These are phyloP conservation scores for Aspergillus texensis DNA, from an alignment of 2,329 filamentous ascomycete genomes.

Conservation along the genomic window DNA sequence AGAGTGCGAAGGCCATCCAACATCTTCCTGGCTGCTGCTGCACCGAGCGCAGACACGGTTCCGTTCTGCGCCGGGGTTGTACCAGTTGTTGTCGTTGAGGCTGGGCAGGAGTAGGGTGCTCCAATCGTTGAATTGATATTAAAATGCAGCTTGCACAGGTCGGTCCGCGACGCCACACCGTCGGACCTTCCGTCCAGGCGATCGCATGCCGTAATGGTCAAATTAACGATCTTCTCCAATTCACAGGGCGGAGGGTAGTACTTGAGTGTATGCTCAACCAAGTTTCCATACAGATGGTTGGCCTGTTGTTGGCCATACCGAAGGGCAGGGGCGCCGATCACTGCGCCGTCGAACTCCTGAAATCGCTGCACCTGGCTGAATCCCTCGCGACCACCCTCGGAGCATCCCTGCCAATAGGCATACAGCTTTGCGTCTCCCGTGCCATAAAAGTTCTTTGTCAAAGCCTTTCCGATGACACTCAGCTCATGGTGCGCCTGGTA, in stretches of 20 bases:
- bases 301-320: conserved; percentile 49
- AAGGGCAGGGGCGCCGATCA: conserved; percentile 53
- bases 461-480: conserved; percentile 49
- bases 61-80: conserved; percentile 34
- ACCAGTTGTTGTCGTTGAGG: conserved; percentile 15
- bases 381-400: conserved; percentile 58
- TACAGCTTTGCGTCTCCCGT: conserved; percentile 29
- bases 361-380: conserved; percentile 56
- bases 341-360: conserved; percentile 51
- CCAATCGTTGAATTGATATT: conserved; percentile 52
- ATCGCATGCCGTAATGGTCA: conserved; percentile 59
- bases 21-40: conserved; percentile 38
- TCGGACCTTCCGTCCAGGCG: conserved; percentile 58
- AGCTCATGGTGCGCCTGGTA: conserved; percentile 58
- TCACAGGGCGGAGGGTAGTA: conserved; percentile 47
- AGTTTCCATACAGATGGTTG: conserved; percentile 42
- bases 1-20: conserved; percentile 44
- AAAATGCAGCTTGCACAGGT: conserved; percentile 52
- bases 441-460: conserved; percentile 47
- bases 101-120: conserved; percentile 48
- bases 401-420: conserved; percentile 58
- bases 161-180: conserved; percentile 55
- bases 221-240: conserved; percentile 48
- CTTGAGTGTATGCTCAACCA: conserved; percentile 43
- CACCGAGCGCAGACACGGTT: conserved; percentile 28